Percentiles rank a stretch among this genome's conserved stretches.
Conservation (phyloP, 805 yeast genomes). For the Phaffomyces opuntiae region DNA sequence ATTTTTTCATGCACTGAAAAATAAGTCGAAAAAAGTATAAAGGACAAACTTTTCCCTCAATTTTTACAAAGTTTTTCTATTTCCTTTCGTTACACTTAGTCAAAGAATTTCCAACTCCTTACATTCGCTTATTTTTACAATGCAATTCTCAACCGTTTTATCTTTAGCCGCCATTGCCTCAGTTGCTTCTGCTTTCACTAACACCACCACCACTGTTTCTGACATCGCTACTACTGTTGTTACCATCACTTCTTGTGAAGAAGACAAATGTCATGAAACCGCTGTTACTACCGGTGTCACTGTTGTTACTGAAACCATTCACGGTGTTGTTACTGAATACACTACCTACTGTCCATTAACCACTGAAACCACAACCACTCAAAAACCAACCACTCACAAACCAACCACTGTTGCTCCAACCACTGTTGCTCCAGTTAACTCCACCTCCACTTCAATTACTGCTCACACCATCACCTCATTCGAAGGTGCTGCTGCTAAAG, state of each 20-base stretch:
- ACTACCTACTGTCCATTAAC: conserved; percentile 13
- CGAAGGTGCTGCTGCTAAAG: conserved; percentile 39
- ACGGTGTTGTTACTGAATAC: conserved; percentile 8
- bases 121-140: conserved; percentile 24
- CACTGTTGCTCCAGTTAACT: conserved; percentile 6
- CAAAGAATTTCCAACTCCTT: conserved; percentile 18
- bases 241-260: conserved; percentile 13
- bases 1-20: background rate
- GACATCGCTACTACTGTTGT: conserved; percentile 4
- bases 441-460: conserved; percentile 10
- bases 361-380: conserved; percentile 2
- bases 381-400: background rate
- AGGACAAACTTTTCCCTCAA: conserved; percentile 1
- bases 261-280: conserved; percentile 7
- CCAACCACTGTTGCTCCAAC: background rate
- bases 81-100: conserved; percentile 1
- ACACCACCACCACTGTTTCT: conserved; percentile 1
- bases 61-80: background rate
- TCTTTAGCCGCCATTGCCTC: conserved; percentile 22
- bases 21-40: conserved; percentile 2
- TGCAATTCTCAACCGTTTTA: conserved; percentile 29
- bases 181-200: conserved; percentile 18
- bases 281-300: conserved; percentile 14
- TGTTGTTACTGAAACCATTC: conserved; percentile 7
- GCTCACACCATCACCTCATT: conserved; percentile 22